phyloP scores from a whole-genome alignment of 2,329 filamentous ascomycete genomes.

The Hypomyces rosellus region DNA sequence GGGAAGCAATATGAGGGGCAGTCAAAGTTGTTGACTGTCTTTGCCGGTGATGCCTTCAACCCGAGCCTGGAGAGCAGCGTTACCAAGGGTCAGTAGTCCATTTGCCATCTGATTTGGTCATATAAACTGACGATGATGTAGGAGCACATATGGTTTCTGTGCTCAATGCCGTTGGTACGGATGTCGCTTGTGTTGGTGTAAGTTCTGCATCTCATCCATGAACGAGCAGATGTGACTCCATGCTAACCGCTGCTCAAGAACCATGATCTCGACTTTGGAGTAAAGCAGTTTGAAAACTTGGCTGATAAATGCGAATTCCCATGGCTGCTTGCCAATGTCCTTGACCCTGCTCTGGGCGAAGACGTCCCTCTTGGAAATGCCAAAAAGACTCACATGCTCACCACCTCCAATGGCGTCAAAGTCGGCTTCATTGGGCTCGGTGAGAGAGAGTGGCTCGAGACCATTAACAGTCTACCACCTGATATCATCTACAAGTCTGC shows the following conservation, averaged over 20 bases:
- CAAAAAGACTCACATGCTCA: constrained; percentile 68
- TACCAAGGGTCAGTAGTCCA: constrained; percentile 60
- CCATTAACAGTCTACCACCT: constrained; percentile 79
- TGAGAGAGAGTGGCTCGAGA: constrained; percentile 83
- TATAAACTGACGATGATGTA: constrained; percentile 20
- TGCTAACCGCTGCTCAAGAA: constrained; percentile 46
- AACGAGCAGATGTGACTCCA: not conserved
- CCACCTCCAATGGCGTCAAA: constrained; percentile 76
- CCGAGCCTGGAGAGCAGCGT: constrained; percentile 83
- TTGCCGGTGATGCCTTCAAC: constrained; percentile 91
- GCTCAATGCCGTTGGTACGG: constrained; percentile 69
- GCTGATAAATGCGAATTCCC: constrained; percentile 73
- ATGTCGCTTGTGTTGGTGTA: constrained; percentile 77
- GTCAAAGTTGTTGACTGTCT: constrained; percentile 66
- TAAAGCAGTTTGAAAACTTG: constrained; percentile 70
- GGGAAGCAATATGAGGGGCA: constrained; percentile 55
- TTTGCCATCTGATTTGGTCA: not conserved
- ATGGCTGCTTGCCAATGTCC: constrained; percentile 83
- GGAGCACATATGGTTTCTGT: constrained; percentile 82
- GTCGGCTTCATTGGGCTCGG: constrained; percentile 80
- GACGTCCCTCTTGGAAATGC: constrained; percentile 70
- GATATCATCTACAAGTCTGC: constrained; percentile 77
- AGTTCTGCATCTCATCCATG: constrained; percentile 27
- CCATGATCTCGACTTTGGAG: constrained; percentile 88
- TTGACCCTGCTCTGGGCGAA: constrained; percentile 75